Evolutionary conservation across 768 basidiomycete species (phyloP), one percentile per base, ranked within the genome.

Genomic region (Infundibulicybe gibba): DNA sequence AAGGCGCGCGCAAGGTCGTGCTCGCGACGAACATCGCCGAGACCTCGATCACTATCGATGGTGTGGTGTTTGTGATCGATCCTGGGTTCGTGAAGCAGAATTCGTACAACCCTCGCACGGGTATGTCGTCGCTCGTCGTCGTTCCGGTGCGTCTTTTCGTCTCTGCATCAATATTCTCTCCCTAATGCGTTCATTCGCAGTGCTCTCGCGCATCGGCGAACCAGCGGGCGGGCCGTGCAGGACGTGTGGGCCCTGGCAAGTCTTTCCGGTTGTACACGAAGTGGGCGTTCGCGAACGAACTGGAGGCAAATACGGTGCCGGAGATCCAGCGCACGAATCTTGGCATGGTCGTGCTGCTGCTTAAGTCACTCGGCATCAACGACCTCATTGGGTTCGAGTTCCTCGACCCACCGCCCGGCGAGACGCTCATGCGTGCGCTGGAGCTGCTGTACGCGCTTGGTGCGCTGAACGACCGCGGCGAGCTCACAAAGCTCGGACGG

Each of bases 21-120:
- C 74, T 99, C 21, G 97, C 97, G 3, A 99, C 97, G 16, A 99
- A 99, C 61, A 98, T 99, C 53, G 97, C 97, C n/a, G 97, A 99
- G 67, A 99, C 97, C 3, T 94, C 92, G 5, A 99, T 99, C 62
- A 99, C 97, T 6, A 99, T 99, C 55, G 97, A 98, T 45, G 97
- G 97, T 21, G 97, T 99, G 5, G 95, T 98, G 2, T 99, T 97
- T 63, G 97, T 99, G 34, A 98, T 99, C 54, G 97, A 99, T 63
- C 97, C 97, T 2, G 97, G 97, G 11, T 97, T 98, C 59, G 95
- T 98, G 56, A 99, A 99, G 72, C 97, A 99, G 62, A 98, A 99
- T 64, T 88, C 93, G 34, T 99, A 97, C 63, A 99, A 99, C 66
- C 97, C 97, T 2, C 79, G 94, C 59, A 97, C 97, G 38, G 95